A percentile compares a stretch with the other conserved stretches of the same genome.
Conservation (phyloP, 2,329 filamentous ascomycete genomes). For the Epichloe hybrida region DNA sequence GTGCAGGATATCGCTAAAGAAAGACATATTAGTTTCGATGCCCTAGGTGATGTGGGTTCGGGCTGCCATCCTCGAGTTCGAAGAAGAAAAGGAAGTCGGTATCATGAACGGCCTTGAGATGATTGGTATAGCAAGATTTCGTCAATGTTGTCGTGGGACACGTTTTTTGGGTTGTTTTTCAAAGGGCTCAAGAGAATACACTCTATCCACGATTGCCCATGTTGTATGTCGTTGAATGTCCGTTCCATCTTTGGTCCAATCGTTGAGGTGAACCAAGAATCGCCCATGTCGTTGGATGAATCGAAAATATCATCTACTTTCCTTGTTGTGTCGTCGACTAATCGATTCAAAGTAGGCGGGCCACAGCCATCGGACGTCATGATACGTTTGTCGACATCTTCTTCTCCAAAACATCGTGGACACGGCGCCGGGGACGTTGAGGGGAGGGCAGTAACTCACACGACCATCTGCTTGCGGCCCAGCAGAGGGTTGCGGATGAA, state of each 20-base stretch:
- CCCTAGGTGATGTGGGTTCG: background rate
- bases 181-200: too few relatives aligned
- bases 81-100: background rate
- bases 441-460: constrained; percentile 51
- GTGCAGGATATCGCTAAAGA: constrained; percentile 90
- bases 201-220: background rate
- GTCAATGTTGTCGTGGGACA: background rate
- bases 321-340: background rate
- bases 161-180: background rate
- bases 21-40: constrained; percentile 7
- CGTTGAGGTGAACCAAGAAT: background rate
- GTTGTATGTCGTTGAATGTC: background rate
- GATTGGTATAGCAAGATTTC: background rate
- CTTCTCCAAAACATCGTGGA: background rate
- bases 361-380: background rate
- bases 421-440: background rate
- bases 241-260: background rate
- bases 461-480: constrained; percentile 98
- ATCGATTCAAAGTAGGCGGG: background rate
- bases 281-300: background rate
- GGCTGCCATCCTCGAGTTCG: background rate
- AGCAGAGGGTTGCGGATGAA: constrained; percentile 99
- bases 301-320: background rate
- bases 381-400: constrained; percentile 2
- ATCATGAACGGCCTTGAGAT: constrained; percentile 3